Conservation (phyloP, 176 grass and related monocot species). For the Eragrostis curvula region DNA sequence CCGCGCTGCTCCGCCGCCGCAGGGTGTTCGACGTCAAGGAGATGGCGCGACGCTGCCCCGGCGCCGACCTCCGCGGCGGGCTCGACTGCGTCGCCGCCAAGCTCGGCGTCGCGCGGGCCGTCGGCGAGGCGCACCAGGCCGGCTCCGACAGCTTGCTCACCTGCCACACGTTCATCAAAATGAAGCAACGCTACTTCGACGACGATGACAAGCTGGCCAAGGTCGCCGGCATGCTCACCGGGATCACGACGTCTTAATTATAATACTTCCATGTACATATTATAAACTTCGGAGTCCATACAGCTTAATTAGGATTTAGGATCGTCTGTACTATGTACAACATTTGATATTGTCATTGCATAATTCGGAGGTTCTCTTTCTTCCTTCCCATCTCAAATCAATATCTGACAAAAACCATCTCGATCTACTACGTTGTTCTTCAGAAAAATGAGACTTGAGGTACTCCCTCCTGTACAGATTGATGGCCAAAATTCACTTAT, state of each 20-base stretch:
- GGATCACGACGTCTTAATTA: not conserved
- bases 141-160: conserved; percentile 49
- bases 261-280: not conserved
- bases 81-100: conserved; percentile 9
- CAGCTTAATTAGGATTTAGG: too few species aligned
- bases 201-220: not conserved
- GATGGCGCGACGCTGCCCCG: conserved; percentile 20
- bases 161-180: conserved; percentile 14
- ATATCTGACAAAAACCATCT: too few species aligned
- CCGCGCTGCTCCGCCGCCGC: not conserved
- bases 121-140: conserved; percentile 30
- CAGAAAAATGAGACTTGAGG: too few species aligned
- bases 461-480: too few species aligned
- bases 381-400: too few species aligned
- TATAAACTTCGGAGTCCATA: not conserved
- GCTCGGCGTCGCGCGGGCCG: conserved; percentile 6
- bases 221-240: conserved; percentile 22
- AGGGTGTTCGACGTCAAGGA: conserved; percentile 46
- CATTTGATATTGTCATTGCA: too few species aligned
- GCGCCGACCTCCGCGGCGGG: conserved; percentile 21
- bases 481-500: too few species aligned
- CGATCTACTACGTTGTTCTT: too few species aligned
- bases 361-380: too few species aligned
- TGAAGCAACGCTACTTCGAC: conserved; percentile 26
- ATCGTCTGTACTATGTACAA: too few species aligned